A percentile compares a stretch with the other conserved stretches of the same genome.
These are phyloP conservation scores for Fusarium sp. DNA, from an alignment of 2,329 filamentous ascomycete genomes.

Conservation along the genomic window DNA sequence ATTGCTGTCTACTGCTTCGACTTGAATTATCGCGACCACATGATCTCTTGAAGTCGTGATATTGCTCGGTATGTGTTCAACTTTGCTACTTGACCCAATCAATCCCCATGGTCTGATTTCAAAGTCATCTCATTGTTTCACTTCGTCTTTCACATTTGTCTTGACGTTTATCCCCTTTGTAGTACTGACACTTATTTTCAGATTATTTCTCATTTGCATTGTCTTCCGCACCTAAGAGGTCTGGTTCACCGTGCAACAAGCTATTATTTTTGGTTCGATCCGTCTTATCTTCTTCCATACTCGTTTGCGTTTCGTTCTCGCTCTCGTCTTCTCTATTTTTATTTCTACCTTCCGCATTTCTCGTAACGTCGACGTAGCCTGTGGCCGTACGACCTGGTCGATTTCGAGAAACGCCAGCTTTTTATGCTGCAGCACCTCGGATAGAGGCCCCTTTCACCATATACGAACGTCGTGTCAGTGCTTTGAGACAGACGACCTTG, in stretches of 20 bases:
- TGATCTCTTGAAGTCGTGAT: conserved; percentile 27
- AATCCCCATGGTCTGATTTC: conserved; percentile 17
- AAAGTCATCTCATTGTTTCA: conserved; percentile 34
- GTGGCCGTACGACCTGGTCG: conserved; percentile 42
- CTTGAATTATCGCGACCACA: conserved; percentile 5
- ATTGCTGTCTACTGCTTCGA: conserved; percentile 4
- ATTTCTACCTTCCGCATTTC: conserved; percentile 19
- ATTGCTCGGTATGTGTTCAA: conserved; percentile 30
- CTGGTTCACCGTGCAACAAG: conserved; percentile 46
- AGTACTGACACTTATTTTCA: conserved; percentile 40
- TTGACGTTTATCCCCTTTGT: conserved; percentile 21
- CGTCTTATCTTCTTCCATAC: conserved; percentile 37
- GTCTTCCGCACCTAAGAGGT: conserved; percentile 40
- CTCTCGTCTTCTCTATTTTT: conserved; percentile 21
- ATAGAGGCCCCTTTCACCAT: conserved; percentile 41
- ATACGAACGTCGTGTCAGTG: conserved; percentile 42
- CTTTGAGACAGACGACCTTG: conserved; percentile 22
- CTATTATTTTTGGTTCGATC: conserved; percentile 36
- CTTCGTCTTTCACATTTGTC: conserved; percentile 27
- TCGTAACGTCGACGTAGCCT: conserved; percentile 33
- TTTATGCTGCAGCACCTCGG: conserved; percentile 48
- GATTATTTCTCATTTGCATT: conserved; percentile 39
- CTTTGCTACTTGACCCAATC: conserved; percentile 9
- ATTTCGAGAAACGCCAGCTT: conserved; percentile 33
- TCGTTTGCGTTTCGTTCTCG: conserved; percentile 38